phyloP scores from a whole-genome alignment of 1,284 basidiomycete genomes.

The Fomes fomentarius region DNA sequence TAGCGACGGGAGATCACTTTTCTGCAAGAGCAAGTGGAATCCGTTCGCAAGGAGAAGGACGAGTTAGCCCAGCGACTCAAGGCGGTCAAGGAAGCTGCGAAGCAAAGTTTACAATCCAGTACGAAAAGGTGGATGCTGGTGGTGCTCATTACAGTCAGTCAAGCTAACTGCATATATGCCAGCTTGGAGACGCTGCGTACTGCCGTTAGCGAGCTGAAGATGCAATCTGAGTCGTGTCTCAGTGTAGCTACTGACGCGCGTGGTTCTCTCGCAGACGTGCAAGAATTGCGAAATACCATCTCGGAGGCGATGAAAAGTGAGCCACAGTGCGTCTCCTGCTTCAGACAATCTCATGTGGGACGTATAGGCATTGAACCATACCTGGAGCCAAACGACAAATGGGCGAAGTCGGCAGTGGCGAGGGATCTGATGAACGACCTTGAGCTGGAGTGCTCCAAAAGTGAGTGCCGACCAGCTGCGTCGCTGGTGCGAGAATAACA shows the following conservation, averaged over 20 bases:
- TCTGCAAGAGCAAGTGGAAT: conserved; percentile 29
- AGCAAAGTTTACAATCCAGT: conserved; percentile 30
- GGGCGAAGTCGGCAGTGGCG: conserved; percentile 26
- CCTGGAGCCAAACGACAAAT: conserved; percentile 30
- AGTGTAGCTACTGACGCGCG: conserved; percentile 29
- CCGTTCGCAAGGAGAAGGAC: conserved; percentile 29
- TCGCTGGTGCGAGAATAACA: background rate
- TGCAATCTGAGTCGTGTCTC: conserved; percentile 34
- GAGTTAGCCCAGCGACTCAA: conserved; percentile 29
- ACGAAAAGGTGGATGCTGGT: conserved; percentile 25
- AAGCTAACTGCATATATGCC: conserved; percentile 17
- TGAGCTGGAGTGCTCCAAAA: conserved; percentile 32
- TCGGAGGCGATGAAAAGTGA: conserved; percentile 29
- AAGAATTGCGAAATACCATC: conserved; percentile 31
- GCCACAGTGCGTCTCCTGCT: too few relatives aligned
- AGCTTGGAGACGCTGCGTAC: conserved; percentile 30
- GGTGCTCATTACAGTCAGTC: background rate
- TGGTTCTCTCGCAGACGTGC: conserved; percentile 30
- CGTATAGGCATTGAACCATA: conserved; percentile 33
- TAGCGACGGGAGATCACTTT: conserved; percentile 33
- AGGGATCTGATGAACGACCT: conserved; percentile 30
- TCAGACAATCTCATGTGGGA: too few relatives aligned
- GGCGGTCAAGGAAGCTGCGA: conserved; percentile 33
- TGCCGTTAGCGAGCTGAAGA: conserved; percentile 30
- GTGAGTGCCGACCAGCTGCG: conserved; percentile 17